These are phyloP conservation scores for Lactarius akahatsu DNA, from an alignment of 768 basidiomycete genomes.

Conservation along the genomic window DNA sequence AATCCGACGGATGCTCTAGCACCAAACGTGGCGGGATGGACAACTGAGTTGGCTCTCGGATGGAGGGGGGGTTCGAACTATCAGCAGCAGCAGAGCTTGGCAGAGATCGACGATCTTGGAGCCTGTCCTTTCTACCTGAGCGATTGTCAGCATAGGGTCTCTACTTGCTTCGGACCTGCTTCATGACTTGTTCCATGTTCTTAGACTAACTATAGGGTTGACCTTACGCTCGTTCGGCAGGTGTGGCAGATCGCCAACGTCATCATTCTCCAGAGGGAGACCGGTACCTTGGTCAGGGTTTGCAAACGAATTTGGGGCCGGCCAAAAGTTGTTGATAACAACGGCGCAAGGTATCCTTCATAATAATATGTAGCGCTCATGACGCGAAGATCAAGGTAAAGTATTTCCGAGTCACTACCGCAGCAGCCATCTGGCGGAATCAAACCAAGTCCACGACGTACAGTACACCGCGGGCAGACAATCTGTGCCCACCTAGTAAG, in stretches of 20 bases:
- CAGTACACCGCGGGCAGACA: slow-evolving; percentile 59
- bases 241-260: slow-evolving; percentile 32
- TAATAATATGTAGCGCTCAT: neutral
- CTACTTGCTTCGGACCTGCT: too few relatives aligned
- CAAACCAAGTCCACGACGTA: slow-evolving; percentile 95
- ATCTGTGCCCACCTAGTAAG: neutral
- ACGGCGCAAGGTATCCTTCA: slow-evolving; percentile 80
- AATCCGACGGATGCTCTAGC: slow-evolving; percentile 87
- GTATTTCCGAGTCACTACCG: slow-evolving; percentile 40
- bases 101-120: slow-evolving; percentile 33
- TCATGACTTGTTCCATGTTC: too few relatives aligned
- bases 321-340: slow-evolving; percentile 92
- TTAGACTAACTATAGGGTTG: slow-evolving; percentile 75
- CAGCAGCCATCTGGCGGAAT: slow-evolving; percentile 78
- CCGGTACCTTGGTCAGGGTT: slow-evolving; percentile 86
- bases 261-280: neutral
- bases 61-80: slow-evolving; percentile 49
- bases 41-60: neutral
- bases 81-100: slow-evolving; percentile 77
- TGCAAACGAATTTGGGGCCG: slow-evolving; percentile 86
- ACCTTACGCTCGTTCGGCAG: slow-evolving; percentile 77
- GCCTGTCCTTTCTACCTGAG: too few relatives aligned
- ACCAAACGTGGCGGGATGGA: slow-evolving; percentile 42
- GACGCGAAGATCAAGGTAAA: neutral
- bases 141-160: too few relatives aligned